Evolutionary conservation across 805 yeast species (phyloP), one percentile per base, ranked within the genome.

Genomic region (Candida hungchunana): DNA sequence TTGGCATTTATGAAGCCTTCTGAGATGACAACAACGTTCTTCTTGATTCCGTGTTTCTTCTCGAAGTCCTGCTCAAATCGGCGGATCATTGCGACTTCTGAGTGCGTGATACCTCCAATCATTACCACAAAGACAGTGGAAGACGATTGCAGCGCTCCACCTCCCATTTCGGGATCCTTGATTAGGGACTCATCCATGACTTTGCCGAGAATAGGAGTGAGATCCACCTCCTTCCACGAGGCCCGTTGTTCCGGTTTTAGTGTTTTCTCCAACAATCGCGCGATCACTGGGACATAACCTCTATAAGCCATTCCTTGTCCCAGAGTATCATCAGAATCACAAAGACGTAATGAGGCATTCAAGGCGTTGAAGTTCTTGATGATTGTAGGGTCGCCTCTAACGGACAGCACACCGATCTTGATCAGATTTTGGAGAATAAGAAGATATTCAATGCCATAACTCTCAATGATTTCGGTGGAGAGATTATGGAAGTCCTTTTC

Each of bases 31-130:
- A 74, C 47, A 27, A 76, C 55, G 23, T 65, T 56, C 48, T 62
- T 68, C 34, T 54, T 40, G 12, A 58, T 47, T 25, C 59, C 63
- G 17, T 29, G 27, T 34, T 60, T 62, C 18, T 50, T 46, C 7
- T 61, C 55, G 23, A 64, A 42, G 17, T 64, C 65, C 31, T 63
- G 60, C 38, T 83, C 76, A n/a, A 85, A 65, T 36, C 67, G 71
- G 49, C 79, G 66, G 31, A 90, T 60, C 4, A 88, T 78, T 4
- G 90, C 75, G 13, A 89, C 65, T 58, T 90, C 98, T 7, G 93
- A 77, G 53, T 84, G 69, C 0, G 97, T 86, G 7, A 89, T 63
- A 1, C 98, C 97, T 11, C 97, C 97, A 26, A 89, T 51, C 43
- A 82, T 60, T 7, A 78, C 73, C 34, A 85, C 47, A 42, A 86